Base-by-base conservation (phyloP, 2,329 filamentous ascomycete genomes). In the Fusarium sp. region DNA sequence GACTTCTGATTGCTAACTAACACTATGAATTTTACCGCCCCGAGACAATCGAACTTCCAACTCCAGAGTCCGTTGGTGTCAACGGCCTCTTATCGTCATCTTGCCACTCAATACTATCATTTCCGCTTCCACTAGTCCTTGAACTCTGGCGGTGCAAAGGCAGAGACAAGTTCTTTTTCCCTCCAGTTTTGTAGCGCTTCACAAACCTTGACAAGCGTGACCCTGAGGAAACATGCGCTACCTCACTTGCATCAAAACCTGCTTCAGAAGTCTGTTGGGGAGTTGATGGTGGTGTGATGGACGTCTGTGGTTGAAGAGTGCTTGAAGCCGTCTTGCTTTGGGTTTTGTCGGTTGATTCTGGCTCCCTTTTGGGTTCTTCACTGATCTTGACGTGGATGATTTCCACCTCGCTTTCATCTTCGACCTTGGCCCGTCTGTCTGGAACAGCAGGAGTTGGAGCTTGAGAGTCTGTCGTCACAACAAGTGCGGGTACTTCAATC, bases 31-130 rank as follows among this genome's bases (percentile, higher is more conserved):
- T 5, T 5, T 41, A 44, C 32, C n/a, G 15, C 11, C 20, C 15
- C 5, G 50, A 54, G 8, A 32, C 27, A 14, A 71, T 20, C 6
- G 58, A 71, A 15, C 64, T 72, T 26, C 64, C 64, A 23, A 72
- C 20, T 0, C 69, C 69, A 12, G 69, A 71, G 7, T 71, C 69
- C 0, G 60, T 45, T 0, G 69, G 69, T 14, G 69, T 69, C 14
- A 23, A 12, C 0, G 55, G 59, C 17, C 52, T 53, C 4, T 72
- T 58, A 1, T 20, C 20, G 12, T 35, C 35, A 8, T 53, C 32
- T 7, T 52, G 33, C 7, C 20, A 38, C 5, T 37, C 26, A 3
- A 9, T 10, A 17, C 5, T 32, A 7, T 46, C 13, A 17, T 7
- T 10, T 7, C 10, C 14, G 2, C n/a, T 10, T 6, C 27, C 20